Base-by-base conservation (phyloP, 2,329 filamentous ascomycete species). In the Penicillium sp. region DNA sequence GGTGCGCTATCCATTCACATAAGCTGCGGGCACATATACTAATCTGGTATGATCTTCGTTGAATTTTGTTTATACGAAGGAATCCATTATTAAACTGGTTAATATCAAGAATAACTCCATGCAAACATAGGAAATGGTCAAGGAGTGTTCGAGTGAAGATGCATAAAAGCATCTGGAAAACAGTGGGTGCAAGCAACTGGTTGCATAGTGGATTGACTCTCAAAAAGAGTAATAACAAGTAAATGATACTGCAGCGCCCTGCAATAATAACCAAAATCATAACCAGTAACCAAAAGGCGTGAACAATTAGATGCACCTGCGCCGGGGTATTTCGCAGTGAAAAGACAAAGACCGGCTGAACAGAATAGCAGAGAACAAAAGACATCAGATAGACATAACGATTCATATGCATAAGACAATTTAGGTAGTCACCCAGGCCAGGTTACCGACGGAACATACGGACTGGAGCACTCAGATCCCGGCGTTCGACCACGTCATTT, bases 381-480 rank as follows among this genome's bases (percentile, higher is more conserved):
- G 46, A 26, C 46, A 40, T 49, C 14, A 49, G 55, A 45, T 56
- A 60, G 46, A 37, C 46, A 40, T 49, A 22, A 49, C 12, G 23
- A 56, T 52, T 56, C 53, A 51, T 56, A 57, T 45, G 46, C 45
- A n/a, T 48, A 53, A 37, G 11, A 23, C 44, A 51, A 26, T 12
- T 11, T 15, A 20, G 20, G 27, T 14, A 20, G 45, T 22, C 33
- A 29, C 35, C 22, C 14, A 9, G 25, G 4, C 14, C 22, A 40
- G 31, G 25, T 54, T 56, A 67, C 27, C 63, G 59, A 51, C 67
- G 70, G 62, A 64, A 67, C 64, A 71, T 67, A 29, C 67, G 63
- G 44, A 73, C 63, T 25, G 74, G 74, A 22, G 74, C 73, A 56
- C 73, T 75, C 47, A 75, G 49, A 55, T 75, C 72, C 45, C 73